Conservation (phyloP, 2,329 filamentous ascomycete species). For the Zarea fungicola region DNA sequence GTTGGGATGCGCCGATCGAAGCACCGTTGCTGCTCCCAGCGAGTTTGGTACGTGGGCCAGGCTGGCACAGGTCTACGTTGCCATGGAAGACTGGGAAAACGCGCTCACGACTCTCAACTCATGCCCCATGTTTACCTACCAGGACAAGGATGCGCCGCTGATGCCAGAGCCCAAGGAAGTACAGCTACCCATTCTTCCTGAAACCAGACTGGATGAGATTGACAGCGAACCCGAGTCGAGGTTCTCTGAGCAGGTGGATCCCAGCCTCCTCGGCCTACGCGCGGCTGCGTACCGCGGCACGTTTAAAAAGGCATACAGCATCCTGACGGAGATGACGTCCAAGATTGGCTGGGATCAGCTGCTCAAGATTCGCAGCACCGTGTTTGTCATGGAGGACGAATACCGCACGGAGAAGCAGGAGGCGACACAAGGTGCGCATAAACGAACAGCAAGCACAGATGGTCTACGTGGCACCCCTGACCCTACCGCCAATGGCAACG, state of each 20-base stretch:
- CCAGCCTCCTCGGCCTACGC: constrained; percentile 77
- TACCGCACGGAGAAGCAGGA: constrained; percentile 84
- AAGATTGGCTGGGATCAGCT: constrained; percentile 98
- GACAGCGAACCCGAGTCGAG: constrained; percentile 82
- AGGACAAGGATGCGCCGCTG: constrained; percentile 91
- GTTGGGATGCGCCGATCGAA: constrained; percentile 86
- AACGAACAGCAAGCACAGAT: constrained; percentile 74
- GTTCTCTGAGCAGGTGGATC: constrained; percentile 80
- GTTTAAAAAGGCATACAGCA: constrained; percentile 88
- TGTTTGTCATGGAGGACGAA: constrained; percentile 99
- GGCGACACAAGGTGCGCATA: constrained; percentile 41
- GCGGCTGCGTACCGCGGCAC: constrained; percentile 91
- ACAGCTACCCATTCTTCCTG: constrained; percentile 77
- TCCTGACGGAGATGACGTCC: constrained; percentile 91
- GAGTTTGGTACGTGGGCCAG: constrained; percentile 97
- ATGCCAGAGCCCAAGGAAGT: constrained; percentile 92
- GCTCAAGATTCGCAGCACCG: constrained; percentile 87
- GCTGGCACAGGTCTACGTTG: constrained; percentile 87
- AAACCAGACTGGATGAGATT: constrained; percentile 91
- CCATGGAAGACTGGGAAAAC: constrained; percentile 93
- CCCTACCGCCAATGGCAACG: constrained; percentile 45
- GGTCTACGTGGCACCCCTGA: constrained; percentile 68
- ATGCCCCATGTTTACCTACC: constrained; percentile 99
- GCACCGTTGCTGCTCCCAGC: constrained; percentile 90
- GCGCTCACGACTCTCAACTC: constrained; percentile 94